Base-by-base conservation (phyloP, 2,329 filamentous ascomycete species). In the Colletotrichum sp. region DNA sequence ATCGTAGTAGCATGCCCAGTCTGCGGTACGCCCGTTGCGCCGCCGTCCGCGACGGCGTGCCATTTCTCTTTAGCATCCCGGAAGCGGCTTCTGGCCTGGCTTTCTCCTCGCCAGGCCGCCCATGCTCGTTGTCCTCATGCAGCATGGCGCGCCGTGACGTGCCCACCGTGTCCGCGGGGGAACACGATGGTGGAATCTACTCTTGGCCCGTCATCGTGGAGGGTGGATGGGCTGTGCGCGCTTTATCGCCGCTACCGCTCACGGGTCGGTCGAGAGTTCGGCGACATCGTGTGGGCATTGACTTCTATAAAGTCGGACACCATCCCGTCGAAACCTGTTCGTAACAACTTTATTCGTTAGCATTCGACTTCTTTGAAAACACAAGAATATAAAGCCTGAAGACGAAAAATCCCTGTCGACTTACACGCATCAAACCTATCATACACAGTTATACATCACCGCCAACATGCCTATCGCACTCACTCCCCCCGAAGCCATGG, bases 381-480 rank as follows among this genome's bases (percentile, higher is more conserved):
- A 32, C 13, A 7, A 39, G 32, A 34, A 18, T 36, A 36, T 30
- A 68, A 36, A 73, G 30, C 8, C 8, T 60, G 7, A 24, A 30
- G 16, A 15, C 5, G 8, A 26, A 15, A 6, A 16, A 32, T 9
- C 21, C 5, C 21, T 26, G 13, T 9, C 30, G 21, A 39, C 32
- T 9, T 36, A 44, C 30, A 64, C 32, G 18, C 39, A 12, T n/a
- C 39, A 10, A 49, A 6, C 6, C 39, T 49, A 2, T 12, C 18
- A 49, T 12, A 49, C 39, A 78, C 64, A 13, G 10, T 2, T 13
- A 52, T 21, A 52, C 12, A 52, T 32, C 64, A 66, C 64, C 60
- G 21, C 77, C 81, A 86, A 79, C 8, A 87, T 87, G 84, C 85
- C 85, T 80, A 79, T 81, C 78, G 84, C 86, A 62, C 79, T 84